phyloP scores from a whole-genome alignment of 805 yeast species.

The Monosporozyma solicola region DNA sequence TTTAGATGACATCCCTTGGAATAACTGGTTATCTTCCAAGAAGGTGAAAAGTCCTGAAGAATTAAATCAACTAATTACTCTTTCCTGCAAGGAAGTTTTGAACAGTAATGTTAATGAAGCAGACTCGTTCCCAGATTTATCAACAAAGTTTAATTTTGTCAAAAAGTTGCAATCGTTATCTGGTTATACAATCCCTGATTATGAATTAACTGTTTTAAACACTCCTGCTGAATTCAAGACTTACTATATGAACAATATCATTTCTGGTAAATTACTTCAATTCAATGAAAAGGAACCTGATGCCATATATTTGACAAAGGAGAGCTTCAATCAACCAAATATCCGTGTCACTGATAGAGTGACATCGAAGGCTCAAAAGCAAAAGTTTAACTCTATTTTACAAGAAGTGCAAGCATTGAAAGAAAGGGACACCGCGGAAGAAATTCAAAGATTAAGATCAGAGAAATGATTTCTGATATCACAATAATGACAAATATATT shows the following conservation, averaged over 20 bases:
- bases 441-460: conserved; percentile 17
- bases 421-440: conserved; percentile 16
- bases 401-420: conserved; percentile 35
- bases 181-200: conserved; percentile 34
- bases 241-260: conserved; percentile 22
- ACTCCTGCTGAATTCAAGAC: conserved; percentile 24
- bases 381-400: conserved; percentile 39
- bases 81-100: conserved; percentile 6
- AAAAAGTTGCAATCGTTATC: conserved; percentile 30
- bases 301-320: conserved; percentile 53
- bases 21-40: conserved; percentile 28
- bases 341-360: conserved; percentile 32
- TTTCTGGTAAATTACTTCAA: conserved; percentile 28
- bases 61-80: conserved; percentile 19
- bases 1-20: conserved; percentile 22
- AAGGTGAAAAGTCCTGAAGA: conserved; percentile 22
- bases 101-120: conserved; percentile 7
- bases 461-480: neutral
- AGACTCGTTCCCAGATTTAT: conserved; percentile 21
- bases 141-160: conserved; percentile 30
- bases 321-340: conserved; percentile 51
- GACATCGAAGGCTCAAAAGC: conserved; percentile 37
- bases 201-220: conserved; percentile 25
- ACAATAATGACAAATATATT: too few species aligned
- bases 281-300: conserved; percentile 64